Conservation (phyloP, 805 yeast species). For the Brettanomyces naardenensis region DNA sequence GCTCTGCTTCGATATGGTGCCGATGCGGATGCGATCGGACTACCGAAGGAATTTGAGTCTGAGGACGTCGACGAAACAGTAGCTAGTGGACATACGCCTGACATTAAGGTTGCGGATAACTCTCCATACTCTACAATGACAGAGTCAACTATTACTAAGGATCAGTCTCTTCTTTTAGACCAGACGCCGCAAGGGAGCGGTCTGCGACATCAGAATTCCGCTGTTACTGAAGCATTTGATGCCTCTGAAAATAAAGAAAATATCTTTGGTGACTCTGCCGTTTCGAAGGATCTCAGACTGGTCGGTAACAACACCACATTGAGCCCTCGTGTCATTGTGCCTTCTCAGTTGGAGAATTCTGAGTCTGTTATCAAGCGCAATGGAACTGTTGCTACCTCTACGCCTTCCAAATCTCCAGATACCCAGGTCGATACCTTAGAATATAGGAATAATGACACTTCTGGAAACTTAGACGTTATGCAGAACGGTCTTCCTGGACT, state of each 20-base stretch:
- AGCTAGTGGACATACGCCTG: not conserved
- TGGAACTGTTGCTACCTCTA: constrained; percentile 3
- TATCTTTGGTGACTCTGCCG: constrained; percentile 24
- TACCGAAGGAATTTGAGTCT: constrained; percentile 17
- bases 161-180: not conserved
- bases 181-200: not conserved
- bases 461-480: not conserved
- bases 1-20: constrained; percentile 42
- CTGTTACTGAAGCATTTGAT: constrained; percentile 17
- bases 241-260: constrained; percentile 40
- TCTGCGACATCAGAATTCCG: not conserved
- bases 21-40: constrained; percentile 19
- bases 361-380: not conserved
- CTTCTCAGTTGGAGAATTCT: not conserved
- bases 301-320: constrained; percentile 1
- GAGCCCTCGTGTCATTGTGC: not conserved
- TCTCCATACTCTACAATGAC: not conserved
- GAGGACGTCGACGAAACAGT: constrained; percentile 3
- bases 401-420: constrained; percentile 4
- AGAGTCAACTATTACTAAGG: constrained; percentile 1
- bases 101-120: not conserved
- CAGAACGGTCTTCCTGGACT: constrained; percentile 12
- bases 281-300: not conserved
- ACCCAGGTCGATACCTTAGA: not conserved
- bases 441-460: not conserved